A percentile compares a stretch with the other conserved stretches of the same genome.
These are phyloP conservation scores for Platismatia glauca DNA, from an alignment of 495 filamentous ascomycete species.

Conservation along the genomic window DNA sequence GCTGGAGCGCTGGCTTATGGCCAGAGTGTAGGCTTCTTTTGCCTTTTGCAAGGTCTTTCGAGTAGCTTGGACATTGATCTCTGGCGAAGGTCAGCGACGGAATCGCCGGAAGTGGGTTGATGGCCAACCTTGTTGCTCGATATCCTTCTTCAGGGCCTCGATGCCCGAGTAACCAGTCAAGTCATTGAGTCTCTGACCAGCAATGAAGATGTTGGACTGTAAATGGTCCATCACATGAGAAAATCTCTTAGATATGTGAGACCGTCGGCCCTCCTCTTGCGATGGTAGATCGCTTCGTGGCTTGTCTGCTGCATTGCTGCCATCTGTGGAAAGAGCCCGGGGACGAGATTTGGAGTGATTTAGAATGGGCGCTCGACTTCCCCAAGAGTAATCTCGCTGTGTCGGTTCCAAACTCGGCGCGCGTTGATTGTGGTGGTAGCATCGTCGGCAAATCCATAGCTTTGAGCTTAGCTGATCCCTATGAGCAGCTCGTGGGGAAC, in stretches of 20 bases:
- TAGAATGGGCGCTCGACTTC: background rate
- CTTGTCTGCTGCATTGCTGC: background rate
- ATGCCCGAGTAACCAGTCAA: slow-evolving; percentile 92
- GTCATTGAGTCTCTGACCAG: slow-evolving; percentile 81
- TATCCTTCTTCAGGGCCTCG: slow-evolving; percentile 70
- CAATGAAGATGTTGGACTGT: slow-evolving; percentile 73
- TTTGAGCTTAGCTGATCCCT: background rate
- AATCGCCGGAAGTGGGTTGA: slow-evolving; percentile 6
- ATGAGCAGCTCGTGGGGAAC: background rate
- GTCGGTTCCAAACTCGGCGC: background rate
- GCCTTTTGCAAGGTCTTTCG: slow-evolving; percentile 58
- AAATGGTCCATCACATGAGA: slow-evolving; percentile 76
- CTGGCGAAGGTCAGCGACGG: slow-evolving; percentile 30
- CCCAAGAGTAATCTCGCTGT: background rate
- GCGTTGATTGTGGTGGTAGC: slow-evolving; percentile 9
- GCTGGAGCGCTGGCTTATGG: slow-evolving; percentile 67
- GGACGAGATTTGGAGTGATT: background rate
- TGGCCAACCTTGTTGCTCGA: slow-evolving; percentile 53
- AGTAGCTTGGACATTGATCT: slow-evolving; percentile 52
- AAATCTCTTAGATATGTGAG: slow-evolving; percentile 63
- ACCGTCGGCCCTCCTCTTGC: slow-evolving; percentile 61
- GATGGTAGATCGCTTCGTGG: slow-evolving; percentile 58
- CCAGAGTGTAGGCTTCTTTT: slow-evolving; percentile 64
- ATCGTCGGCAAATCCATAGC: slow-evolving; percentile 18
- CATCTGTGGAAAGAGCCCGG: slow-evolving; percentile 3